phyloP scores from a whole-genome alignment of 129 eudicot species.

The Scalesia atractyloides region DNA sequence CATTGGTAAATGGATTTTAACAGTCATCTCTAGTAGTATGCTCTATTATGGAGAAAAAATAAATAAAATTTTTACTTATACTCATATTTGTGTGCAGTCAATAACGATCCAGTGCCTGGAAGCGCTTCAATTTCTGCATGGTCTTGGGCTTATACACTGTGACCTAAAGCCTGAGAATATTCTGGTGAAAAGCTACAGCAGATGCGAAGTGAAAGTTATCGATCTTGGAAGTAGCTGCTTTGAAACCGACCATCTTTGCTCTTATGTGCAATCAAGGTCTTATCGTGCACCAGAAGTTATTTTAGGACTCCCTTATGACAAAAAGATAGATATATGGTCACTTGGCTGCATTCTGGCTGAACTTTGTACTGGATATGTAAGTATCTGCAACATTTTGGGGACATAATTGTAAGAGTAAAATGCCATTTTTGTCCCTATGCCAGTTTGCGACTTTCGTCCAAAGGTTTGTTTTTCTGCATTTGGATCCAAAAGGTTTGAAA shows the following conservation, averaged over 20 bases:
- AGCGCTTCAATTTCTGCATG: slow-evolving; percentile 81
- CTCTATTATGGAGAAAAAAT: not conserved
- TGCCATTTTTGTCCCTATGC: too few species aligned
- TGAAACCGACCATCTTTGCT: slow-evolving; percentile 92
- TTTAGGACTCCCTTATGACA: slow-evolving; percentile 84
- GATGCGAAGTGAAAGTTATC: slow-evolving; percentile 92
- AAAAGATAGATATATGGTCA: slow-evolving; percentile 89
- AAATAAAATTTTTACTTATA: not conserved
- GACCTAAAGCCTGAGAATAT: slow-evolving; percentile 95
- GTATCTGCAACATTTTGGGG: slow-evolving; percentile 24
- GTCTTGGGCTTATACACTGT: slow-evolving; percentile 93
- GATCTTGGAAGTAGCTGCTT: slow-evolving; percentile 96
- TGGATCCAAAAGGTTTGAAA: too few species aligned
- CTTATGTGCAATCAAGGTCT: slow-evolving; percentile 92
- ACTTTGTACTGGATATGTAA: slow-evolving; percentile 94
- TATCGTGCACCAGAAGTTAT: slow-evolving; percentile 95
- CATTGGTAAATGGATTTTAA: not conserved
- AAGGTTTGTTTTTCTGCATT: too few species aligned
- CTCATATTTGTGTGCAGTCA: slow-evolving; percentile 55
- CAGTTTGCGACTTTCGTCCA: too few species aligned
- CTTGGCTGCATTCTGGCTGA: slow-evolving; percentile 98
- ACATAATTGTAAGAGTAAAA: not conserved
- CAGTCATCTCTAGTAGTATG: not conserved
- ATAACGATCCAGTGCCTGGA: slow-evolving; percentile 92
- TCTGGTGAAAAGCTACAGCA: slow-evolving; percentile 90